Base-by-base conservation (phyloP, 108 stramenopile species). In the Mayamaea pseudoterrestris region DNA sequence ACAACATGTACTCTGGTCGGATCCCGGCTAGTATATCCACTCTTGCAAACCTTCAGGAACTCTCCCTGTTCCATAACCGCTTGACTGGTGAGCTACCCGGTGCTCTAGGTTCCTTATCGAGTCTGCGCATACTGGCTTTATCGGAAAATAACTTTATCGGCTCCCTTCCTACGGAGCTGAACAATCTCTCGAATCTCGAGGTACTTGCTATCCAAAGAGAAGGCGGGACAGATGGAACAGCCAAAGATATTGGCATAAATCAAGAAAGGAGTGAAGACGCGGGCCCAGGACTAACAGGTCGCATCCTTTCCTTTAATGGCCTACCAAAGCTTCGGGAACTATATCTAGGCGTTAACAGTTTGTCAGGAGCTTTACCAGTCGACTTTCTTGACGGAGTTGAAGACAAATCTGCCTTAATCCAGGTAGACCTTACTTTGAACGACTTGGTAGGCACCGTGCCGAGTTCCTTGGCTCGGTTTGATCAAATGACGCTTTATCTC, bases 361-460 rank as follows among this genome's bases (percentile, higher is more conserved):
- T 78, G 39, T 55, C 54, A 32, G 76, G 76, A 5, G 45, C 60
- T 0, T 60, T 78, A 41, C 76, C 76, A 2, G 60, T 29, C 32
- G 51, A 69, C 51, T 72, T 78, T 41, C 30, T 78, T 27, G 61
- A 53, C 44, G 62, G 68, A 5, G 37, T 66, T 0, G 28, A 39
- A 31, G 56, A 60, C n/a, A n/a, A n/a, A n/a, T n/a, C n/a, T n/a
- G n/a, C n/a, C n/a, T 28, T 27, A 58, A 3, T 22, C 42, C 6
- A 27, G 50, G 1, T 56, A 41, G 6, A 35, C 35, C 13, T n/a
- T n/a, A n/a, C n/a, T n/a, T n/a, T n/a, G n/a, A 82, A 80, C 51
- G 58, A 73, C 36, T 54, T 90, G 22, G 41, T 42, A 17, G 88
- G 88, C 4, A 66, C 57, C 27, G 57, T 82, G 21, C 68, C 68